phyloP scores from a whole-genome alignment of 2,329 filamentous ascomycete species.

The Hypomyces perniciosus region DNA sequence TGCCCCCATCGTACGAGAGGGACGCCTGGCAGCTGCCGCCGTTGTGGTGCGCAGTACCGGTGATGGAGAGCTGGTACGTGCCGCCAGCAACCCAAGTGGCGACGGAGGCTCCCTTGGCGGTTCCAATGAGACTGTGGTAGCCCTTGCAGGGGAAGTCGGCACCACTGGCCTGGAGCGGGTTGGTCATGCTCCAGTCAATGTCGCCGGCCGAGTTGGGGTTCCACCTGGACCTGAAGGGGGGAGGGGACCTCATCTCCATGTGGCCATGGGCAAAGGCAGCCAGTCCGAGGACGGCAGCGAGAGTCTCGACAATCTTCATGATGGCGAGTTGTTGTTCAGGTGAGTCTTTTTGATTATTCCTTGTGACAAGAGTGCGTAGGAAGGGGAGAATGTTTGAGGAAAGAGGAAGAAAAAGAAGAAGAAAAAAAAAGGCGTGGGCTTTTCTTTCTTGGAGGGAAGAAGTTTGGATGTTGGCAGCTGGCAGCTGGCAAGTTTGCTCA shows the following conservation, averaged over 20 bases:
- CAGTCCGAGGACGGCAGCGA: slow-evolving; percentile 37
- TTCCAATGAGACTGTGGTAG: slow-evolving; percentile 44
- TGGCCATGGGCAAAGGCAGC: slow-evolving; percentile 43
- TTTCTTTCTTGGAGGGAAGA: not conserved
- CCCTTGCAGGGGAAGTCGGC: slow-evolving; percentile 74
- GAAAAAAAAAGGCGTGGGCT: not conserved
- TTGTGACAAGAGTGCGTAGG: not conserved
- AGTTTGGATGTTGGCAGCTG: not conserved
- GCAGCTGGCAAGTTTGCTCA: not conserved
- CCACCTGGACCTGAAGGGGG: slow-evolving; percentile 48
- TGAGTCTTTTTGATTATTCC: not conserved
- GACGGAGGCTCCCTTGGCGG: slow-evolving; percentile 44
- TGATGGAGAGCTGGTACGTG: slow-evolving; percentile 57
- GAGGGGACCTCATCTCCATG: slow-evolving; percentile 50
- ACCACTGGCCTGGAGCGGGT: slow-evolving; percentile 55
- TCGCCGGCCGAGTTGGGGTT: slow-evolving; percentile 41
- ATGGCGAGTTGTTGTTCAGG: slow-evolving; percentile 18
- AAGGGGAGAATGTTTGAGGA: not conserved
- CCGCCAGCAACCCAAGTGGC: slow-evolving; percentile 58
- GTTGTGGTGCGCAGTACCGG: slow-evolving; percentile 56
- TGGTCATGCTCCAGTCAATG: slow-evolving; percentile 66
- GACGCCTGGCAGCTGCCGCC: slow-evolving; percentile 74
- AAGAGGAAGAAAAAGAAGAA: not conserved
- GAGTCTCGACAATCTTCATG: slow-evolving; percentile 36
- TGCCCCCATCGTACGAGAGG: slow-evolving; percentile 66